phyloP scores from a whole-genome alignment of 495 filamentous ascomycete genomes.

The Polyplosphaeria fusca region DNA sequence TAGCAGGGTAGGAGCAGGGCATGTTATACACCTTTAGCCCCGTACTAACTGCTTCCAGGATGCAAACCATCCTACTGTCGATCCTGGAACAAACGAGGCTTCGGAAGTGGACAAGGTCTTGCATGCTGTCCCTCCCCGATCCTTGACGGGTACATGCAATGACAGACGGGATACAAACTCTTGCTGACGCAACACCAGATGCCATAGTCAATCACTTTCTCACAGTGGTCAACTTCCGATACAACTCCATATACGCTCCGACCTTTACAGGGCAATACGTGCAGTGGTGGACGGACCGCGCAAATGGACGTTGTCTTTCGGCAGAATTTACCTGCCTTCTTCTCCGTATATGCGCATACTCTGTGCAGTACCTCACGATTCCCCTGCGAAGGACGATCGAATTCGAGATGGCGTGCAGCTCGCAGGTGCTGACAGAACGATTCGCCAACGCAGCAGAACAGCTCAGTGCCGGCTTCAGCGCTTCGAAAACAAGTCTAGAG shows the following conservation, averaged over 20 bases:
- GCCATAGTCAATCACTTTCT: constrained; percentile 51
- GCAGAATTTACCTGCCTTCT: constrained; percentile 52
- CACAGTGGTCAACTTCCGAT: constrained; percentile 49
- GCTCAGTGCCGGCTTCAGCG: constrained; percentile 46
- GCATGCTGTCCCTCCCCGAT: constrained; percentile 25
- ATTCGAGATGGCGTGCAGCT: constrained; percentile 45
- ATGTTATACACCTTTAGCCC: not conserved
- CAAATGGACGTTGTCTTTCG: constrained; percentile 36
- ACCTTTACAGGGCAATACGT: constrained; percentile 50
- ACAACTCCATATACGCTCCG: constrained; percentile 50
- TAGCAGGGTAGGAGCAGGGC: not conserved
- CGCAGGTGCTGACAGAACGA: constrained; percentile 42
- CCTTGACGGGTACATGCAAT: constrained; percentile 33
- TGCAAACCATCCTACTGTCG: not conserved
- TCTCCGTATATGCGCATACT: constrained; percentile 53
- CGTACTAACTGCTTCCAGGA: not conserved
- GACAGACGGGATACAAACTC: not conserved
- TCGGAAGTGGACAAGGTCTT: constrained; percentile 21
- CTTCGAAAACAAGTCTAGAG: constrained; percentile 48
- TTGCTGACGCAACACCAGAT: too few species aligned
- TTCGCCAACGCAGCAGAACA: constrained; percentile 48
- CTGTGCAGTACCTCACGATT: constrained; percentile 45
- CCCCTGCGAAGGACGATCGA: constrained; percentile 47
- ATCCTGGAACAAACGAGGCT: not conserved
- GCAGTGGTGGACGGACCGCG: constrained; percentile 48